A percentile compares a stretch with the other conserved stretches of the same genome.
These are phyloP conservation scores for Roridomyces roridus DNA, from an alignment of 768 basidiomycete genomes.

Conservation along the genomic window DNA sequence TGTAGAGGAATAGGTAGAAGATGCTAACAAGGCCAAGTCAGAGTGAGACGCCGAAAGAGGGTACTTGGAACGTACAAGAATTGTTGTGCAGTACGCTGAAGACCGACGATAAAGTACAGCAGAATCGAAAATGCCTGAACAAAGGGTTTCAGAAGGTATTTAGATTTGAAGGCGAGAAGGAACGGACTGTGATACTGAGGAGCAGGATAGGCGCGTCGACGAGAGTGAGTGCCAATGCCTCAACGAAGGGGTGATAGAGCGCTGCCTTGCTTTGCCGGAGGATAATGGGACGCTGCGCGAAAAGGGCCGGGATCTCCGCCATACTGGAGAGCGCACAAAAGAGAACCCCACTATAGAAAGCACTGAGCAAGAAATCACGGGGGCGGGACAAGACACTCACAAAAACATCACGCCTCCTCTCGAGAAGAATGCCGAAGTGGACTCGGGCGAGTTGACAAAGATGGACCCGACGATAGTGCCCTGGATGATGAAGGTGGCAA, in stretches of 20 bases:
- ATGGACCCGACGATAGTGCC: conserved; percentile 64
- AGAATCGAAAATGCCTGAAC: conserved; percentile 41
- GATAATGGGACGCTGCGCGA: conserved; percentile 52
- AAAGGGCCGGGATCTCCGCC: conserved; percentile 65
- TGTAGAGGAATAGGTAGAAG: conserved; percentile 53
- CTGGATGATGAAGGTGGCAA: conserved; percentile 56
- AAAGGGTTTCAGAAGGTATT: background rate
- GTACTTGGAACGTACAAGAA: conserved; percentile 54
- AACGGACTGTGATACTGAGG: conserved; percentile 28
- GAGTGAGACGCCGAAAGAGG: background rate
- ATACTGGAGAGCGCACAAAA: conserved; percentile 64
- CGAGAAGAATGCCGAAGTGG: conserved; percentile 72
- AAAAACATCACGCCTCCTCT: conserved; percentile 83
- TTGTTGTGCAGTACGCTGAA: conserved; percentile 48
- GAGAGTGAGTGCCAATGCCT: conserved; percentile 49
- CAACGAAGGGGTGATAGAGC: conserved; percentile 57
- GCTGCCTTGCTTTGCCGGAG: conserved; percentile 49
- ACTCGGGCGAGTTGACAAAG: conserved; percentile 61
- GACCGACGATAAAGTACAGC: conserved; percentile 57
- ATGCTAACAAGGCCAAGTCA: too few relatives aligned
- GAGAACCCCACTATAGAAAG: conserved; percentile 52
- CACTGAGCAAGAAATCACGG: conserved; percentile 7
- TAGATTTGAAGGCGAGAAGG: background rate
- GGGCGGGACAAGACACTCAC: too few relatives aligned
- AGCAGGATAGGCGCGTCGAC: conserved; percentile 49